These are phyloP conservation scores for Keithomyces neogunnii DNA, from an alignment of 2,329 filamentous ascomycete species.

Conservation along the genomic window DNA sequence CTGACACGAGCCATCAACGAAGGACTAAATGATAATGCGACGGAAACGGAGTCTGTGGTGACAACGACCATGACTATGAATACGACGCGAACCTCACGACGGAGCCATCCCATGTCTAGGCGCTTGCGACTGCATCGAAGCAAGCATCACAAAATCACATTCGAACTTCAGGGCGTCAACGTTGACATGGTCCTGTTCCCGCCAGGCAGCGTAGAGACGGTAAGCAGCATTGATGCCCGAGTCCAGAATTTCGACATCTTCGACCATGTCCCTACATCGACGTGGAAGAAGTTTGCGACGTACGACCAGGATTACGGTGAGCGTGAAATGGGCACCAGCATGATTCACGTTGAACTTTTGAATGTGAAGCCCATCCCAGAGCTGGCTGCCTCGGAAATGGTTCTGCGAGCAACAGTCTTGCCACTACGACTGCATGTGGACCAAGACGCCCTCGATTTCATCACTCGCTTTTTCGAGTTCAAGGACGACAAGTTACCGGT, in stretches of 20 bases:
- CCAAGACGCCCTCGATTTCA: slow-evolving; percentile 94
- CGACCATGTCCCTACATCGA: slow-evolving; percentile 89
- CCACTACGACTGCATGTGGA: slow-evolving; percentile 90
- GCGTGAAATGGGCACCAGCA: slow-evolving; percentile 75
- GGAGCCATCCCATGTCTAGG: slow-evolving; percentile 36
- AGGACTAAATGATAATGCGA: slow-evolving; percentile 74
- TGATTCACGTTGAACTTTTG: slow-evolving; percentile 82
- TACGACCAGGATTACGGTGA: slow-evolving; percentile 85
- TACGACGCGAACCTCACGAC: slow-evolving; percentile 38
- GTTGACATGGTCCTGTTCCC: slow-evolving; percentile 78
- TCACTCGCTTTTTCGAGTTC: slow-evolving; percentile 96
- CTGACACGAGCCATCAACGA: slow-evolving; percentile 79
- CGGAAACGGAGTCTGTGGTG: slow-evolving; percentile 83
- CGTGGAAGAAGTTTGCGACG: slow-evolving; percentile 96
- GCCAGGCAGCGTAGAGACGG: slow-evolving; percentile 66
- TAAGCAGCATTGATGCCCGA: slow-evolving; percentile 79
- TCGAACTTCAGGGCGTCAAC: slow-evolving; percentile 79
- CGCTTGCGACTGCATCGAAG: slow-evolving; percentile 72
- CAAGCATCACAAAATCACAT: slow-evolving; percentile 88
- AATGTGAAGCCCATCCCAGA: slow-evolving; percentile 81
- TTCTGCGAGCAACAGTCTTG: slow-evolving; percentile 69
- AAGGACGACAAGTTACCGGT: slow-evolving; percentile 62
- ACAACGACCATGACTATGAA: slow-evolving; percentile 61
- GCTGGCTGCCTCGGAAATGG: slow-evolving; percentile 80
- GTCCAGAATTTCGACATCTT: slow-evolving; percentile 82